Percentiles rank a stretch among this genome's conserved stretches.
Conservation (phyloP, 2,329 filamentous ascomycete genomes). For the Rutstroemia sp. region DNA sequence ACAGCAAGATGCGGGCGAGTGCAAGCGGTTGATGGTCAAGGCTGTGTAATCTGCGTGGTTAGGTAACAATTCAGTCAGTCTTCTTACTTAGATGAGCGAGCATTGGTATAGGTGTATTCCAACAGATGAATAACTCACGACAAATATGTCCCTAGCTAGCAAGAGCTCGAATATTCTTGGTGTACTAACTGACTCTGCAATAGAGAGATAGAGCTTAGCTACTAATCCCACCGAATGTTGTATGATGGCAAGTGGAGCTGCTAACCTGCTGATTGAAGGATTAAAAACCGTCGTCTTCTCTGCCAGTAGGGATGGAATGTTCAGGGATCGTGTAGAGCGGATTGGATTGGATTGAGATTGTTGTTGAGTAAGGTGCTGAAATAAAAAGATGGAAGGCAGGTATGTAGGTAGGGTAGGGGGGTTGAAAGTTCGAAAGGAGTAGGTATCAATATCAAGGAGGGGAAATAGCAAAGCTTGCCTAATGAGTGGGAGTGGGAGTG, state of each 20-base stretch:
- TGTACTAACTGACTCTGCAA: background rate
- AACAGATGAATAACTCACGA: background rate
- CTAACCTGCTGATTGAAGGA: too few relatives aligned
- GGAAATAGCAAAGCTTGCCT: constrained; percentile 3
- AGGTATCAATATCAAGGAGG: background rate
- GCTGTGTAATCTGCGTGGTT: background rate
- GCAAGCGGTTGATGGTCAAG: background rate
- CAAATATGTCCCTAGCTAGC: background rate
- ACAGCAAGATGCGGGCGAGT: background rate
- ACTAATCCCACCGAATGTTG: background rate
- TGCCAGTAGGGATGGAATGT: too few relatives aligned
- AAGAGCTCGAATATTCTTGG: background rate
- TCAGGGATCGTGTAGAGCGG: background rate
- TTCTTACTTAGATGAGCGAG: too few relatives aligned
- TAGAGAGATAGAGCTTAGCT: background rate
- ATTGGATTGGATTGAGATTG: background rate
- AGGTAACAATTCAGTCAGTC: background rate
- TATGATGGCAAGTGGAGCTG: too few relatives aligned
- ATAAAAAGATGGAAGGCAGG: background rate
- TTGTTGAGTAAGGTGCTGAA: background rate
- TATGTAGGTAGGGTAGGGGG: background rate
- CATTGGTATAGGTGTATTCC: too few relatives aligned
- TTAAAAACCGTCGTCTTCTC: too few relatives aligned
- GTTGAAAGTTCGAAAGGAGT: background rate
- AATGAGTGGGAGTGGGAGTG: too few relatives aligned